Percentiles rank a stretch among this genome's conserved stretches.
These are phyloP conservation scores for Houttuynia cordata DNA, from an alignment of 164 flowering plant genomes.

Conservation along the genomic window DNA sequence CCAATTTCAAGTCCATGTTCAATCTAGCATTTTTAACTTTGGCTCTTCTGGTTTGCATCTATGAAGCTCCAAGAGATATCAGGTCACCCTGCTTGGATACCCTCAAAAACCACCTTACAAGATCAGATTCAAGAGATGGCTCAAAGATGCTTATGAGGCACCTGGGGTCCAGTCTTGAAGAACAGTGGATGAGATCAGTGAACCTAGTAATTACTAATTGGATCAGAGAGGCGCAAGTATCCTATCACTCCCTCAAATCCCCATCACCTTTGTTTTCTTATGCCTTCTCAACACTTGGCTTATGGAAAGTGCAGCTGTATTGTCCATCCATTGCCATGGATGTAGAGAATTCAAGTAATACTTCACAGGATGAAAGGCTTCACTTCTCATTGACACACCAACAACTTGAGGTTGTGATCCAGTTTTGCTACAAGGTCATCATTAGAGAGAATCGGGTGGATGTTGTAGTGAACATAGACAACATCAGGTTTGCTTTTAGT, in stretches of 20 bases:
- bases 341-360: constrained; percentile 28
- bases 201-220: constrained; percentile 84
- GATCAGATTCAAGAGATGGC: constrained; percentile 30
- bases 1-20: constrained; percentile 38
- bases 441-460: constrained; percentile 52
- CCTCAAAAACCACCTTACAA: constrained; percentile 33
- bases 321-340: constrained; percentile 82
- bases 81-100: constrained; percentile 34
- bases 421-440: constrained; percentile 42
- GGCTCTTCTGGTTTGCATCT: constrained; percentile 51
- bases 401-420: constrained; percentile 84
- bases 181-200: constrained; percentile 76
- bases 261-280: constrained; percentile 63
- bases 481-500: constrained; percentile 50
- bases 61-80: constrained; percentile 67
- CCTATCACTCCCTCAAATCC: constrained; percentile 17
- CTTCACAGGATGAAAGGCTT: constrained; percentile 35
- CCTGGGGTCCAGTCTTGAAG: constrained; percentile 68
- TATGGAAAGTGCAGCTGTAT: constrained; percentile 86
- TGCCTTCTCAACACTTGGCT: constrained; percentile 42
- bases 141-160: constrained; percentile 53
- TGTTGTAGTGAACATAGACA: constrained; percentile 48
- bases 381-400: constrained; percentile 59
- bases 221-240: constrained; percentile 36
- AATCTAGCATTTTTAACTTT: constrained; percentile 52